Evolutionary conservation across 2,329 filamentous ascomycete species (phyloP).

Genomic region (Huntiella moniliformis): DNA sequence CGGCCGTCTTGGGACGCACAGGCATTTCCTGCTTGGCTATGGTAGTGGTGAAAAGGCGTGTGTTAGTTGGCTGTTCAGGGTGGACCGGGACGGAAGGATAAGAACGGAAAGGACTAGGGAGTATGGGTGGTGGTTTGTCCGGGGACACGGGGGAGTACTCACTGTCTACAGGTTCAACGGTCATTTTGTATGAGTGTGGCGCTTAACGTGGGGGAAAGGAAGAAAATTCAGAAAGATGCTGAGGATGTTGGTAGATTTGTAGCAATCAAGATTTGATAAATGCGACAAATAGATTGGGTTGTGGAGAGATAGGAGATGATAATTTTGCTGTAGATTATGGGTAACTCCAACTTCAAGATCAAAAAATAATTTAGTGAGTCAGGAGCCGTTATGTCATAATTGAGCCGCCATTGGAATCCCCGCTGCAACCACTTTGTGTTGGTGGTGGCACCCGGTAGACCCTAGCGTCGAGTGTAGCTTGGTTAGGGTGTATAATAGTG

Average conservation of each 20-base stretch:
- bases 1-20: slow-evolving; percentile 10
- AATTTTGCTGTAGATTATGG: not conserved
- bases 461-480: too few relatives aligned
- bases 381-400: not conserved
- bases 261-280: too few relatives aligned
- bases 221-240: too few relatives aligned
- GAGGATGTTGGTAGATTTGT: too few relatives aligned
- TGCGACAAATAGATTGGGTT: not conserved
- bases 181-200: too few relatives aligned
- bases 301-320: not conserved
- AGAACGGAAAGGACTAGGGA: too few relatives aligned
- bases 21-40: not conserved
- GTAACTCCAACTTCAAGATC: not conserved
- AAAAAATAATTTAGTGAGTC: not conserved
- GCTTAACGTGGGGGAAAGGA: too few relatives aligned
- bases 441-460: too few relatives aligned
- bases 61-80: not conserved
- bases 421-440: not conserved
- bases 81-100: too few relatives aligned
- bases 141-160: not conserved
- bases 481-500: too few relatives aligned
- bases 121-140: not conserved
- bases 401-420: not conserved
- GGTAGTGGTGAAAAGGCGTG: not conserved
- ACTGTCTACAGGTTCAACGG: not conserved